phyloP scores from a whole-genome alignment of 805 yeast species.

The Metschnikowia peoriensis region DNA sequence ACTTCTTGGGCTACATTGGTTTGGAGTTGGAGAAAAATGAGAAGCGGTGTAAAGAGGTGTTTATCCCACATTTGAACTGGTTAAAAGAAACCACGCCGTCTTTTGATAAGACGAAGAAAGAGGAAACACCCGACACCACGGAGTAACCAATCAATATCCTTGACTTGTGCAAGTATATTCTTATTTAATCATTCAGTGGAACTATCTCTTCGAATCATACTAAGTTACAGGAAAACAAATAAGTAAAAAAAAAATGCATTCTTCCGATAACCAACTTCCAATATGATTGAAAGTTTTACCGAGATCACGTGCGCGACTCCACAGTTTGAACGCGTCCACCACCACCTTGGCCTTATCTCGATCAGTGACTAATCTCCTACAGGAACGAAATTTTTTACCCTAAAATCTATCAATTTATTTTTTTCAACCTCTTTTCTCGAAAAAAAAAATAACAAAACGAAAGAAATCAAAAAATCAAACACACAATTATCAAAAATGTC shows the following conservation, averaged over 20 bases:
- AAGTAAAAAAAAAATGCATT: too few relatives aligned
- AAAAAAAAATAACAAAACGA: background rate
- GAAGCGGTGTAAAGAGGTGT: conserved; percentile 34
- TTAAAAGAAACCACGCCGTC: conserved; percentile 31
- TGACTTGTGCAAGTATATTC: background rate
- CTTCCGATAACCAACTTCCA: too few relatives aligned
- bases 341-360: background rate
- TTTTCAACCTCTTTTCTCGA: background rate
- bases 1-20: conserved; percentile 27
- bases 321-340: background rate
- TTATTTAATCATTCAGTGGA: too few relatives aligned
- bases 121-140: background rate
- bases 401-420: too few relatives aligned
- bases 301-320: conserved; percentile 1
- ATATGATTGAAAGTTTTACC: background rate
- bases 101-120: background rate
- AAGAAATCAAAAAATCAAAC: background rate
- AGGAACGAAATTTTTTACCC: too few relatives aligned
- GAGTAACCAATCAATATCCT: too few relatives aligned
- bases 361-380: background rate
- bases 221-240: too few relatives aligned
- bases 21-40: conserved; percentile 23
- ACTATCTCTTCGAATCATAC: too few relatives aligned
- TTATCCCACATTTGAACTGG: conserved; percentile 44
- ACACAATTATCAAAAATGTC: conserved; percentile 11